phyloP scores from a whole-genome alignment of 2,329 filamentous ascomycete genomes.

The Fusarium pilosicola region DNA sequence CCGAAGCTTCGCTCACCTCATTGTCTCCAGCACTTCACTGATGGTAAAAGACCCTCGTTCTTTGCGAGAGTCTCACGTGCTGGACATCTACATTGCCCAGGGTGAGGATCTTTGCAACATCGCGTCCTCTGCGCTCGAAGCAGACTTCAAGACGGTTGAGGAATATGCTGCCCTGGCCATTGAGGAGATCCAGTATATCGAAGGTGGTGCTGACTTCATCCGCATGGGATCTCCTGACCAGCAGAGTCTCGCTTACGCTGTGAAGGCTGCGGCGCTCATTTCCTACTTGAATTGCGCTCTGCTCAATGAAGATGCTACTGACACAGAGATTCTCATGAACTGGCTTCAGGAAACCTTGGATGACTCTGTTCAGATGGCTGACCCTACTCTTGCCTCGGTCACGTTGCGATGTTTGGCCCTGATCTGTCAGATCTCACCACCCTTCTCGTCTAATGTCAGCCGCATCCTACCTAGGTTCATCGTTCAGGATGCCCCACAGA shows the following conservation, averaged over 20 bases:
- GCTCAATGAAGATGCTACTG: slow-evolving; percentile 82
- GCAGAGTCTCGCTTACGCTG: slow-evolving; percentile 84
- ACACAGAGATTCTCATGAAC: slow-evolving; percentile 78
- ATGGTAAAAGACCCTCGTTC: slow-evolving; percentile 71
- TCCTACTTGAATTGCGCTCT: slow-evolving; percentile 88
- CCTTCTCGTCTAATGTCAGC: slow-evolving; percentile 79
- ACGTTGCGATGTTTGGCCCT: slow-evolving; percentile 85
- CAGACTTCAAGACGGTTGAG: slow-evolving; percentile 67
- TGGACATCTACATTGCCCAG: slow-evolving; percentile 77
- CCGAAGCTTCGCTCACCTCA: slow-evolving; percentile 85
- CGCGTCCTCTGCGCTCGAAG: slow-evolving; percentile 53
- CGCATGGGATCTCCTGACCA: slow-evolving; percentile 83
- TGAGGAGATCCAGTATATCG: slow-evolving; percentile 86
- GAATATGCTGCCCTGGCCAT: slow-evolving; percentile 76
- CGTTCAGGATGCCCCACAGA: slow-evolving; percentile 80
- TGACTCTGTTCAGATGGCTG: slow-evolving; percentile 84
- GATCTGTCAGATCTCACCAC: slow-evolving; percentile 77
- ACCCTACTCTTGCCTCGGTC: slow-evolving; percentile 78
- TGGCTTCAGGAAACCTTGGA: slow-evolving; percentile 88
- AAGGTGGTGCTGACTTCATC: slow-evolving; percentile 90
- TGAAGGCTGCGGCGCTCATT: slow-evolving; percentile 84
- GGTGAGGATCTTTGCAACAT: slow-evolving; percentile 56
- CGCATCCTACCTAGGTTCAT: slow-evolving; percentile 86
- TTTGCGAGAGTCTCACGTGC: slow-evolving; percentile 70
- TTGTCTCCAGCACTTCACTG: slow-evolving; percentile 81